These are phyloP conservation scores for Crucihimalaya himalaica DNA, from an alignment of 345 rosid species.

Conservation along the genomic window DNA sequence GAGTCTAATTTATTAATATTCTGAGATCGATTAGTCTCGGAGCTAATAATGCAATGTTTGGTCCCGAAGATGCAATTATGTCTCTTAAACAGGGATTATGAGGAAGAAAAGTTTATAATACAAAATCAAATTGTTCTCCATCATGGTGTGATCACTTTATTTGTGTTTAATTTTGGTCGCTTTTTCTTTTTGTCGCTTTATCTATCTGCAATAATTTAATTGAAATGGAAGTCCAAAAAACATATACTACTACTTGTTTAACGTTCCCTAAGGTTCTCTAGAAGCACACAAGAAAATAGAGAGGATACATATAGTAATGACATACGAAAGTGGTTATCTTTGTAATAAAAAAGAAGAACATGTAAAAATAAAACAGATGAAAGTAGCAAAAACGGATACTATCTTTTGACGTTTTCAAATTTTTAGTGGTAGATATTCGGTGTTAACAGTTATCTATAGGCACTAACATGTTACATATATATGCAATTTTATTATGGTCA, in stretches of 20 bases:
- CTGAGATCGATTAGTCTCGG: conserved; percentile 5
- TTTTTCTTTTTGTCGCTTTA: background rate
- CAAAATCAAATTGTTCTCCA: conserved; percentile 6
- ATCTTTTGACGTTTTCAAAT: too few species aligned
- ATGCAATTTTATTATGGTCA: too few species aligned
- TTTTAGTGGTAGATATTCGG: too few species aligned
- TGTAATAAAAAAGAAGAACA: too few species aligned
- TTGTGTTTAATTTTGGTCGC: background rate
- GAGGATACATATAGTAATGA: background rate
- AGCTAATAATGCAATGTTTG: conserved; percentile 6
- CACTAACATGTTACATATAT: too few species aligned
- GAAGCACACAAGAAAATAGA: background rate
- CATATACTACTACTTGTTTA: background rate
- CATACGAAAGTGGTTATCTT: background rate
- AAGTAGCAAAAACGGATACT: too few species aligned
- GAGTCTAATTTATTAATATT: background rate
- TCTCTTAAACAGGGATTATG: conserved; percentile 20
- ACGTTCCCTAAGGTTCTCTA: conserved; percentile 1
- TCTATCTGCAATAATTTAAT: background rate
- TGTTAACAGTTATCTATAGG: too few species aligned
- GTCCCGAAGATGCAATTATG: conserved; percentile 17
- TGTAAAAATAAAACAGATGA: too few species aligned
- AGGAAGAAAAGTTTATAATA: background rate
- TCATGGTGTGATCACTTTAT: conserved; percentile 10
- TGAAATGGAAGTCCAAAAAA: background rate